phyloP scores from a whole-genome alignment of 2,329 filamentous ascomycete genomes.

The Epicoccum sorghinum region DNA sequence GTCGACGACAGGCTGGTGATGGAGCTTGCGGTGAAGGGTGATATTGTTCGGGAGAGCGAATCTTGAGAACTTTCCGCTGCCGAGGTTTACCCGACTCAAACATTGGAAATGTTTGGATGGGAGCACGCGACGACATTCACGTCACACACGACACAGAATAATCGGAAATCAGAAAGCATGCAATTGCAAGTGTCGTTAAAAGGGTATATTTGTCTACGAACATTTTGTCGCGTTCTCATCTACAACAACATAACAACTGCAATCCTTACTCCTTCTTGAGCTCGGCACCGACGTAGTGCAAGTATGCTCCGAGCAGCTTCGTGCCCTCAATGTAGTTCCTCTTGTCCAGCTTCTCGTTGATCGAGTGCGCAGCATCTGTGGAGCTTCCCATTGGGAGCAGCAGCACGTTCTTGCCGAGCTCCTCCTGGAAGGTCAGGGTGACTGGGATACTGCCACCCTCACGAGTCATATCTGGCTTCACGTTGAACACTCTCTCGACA shows the following conservation, averaged over 20 bases:
- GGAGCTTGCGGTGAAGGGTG: slow-evolving; percentile 16
- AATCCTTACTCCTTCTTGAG: slow-evolving; percentile 55
- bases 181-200: not conserved
- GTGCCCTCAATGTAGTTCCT: slow-evolving; percentile 98
- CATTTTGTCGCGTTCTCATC: not conserved
- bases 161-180: not conserved
- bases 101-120: slow-evolving; percentile 1
- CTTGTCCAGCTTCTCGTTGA: slow-evolving; percentile 98
- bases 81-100: not conserved
- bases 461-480: slow-evolving; percentile 91
- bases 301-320: slow-evolving; percentile 91
- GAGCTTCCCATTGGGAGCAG: slow-evolving; percentile 96
- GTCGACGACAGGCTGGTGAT: slow-evolving; percentile 15
- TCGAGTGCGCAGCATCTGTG: slow-evolving; percentile 94
- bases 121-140: slow-evolving; percentile 11
- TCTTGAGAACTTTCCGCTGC: slow-evolving; percentile 28
- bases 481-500: slow-evolving; percentile 92
- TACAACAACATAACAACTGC: not conserved
- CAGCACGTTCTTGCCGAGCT: slow-evolving; percentile 96
- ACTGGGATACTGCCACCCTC: slow-evolving; percentile 98
- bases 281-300: slow-evolving; percentile 96
- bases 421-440: slow-evolving; percentile 95
- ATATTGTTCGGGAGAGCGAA: slow-evolving; percentile 30
- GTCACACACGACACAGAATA: not conserved
- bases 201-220: slow-evolving; percentile 18